These are phyloP conservation scores for Argentina anserina DNA, from an alignment of 306 rosid genomes.

Conservation along the genomic window DNA sequence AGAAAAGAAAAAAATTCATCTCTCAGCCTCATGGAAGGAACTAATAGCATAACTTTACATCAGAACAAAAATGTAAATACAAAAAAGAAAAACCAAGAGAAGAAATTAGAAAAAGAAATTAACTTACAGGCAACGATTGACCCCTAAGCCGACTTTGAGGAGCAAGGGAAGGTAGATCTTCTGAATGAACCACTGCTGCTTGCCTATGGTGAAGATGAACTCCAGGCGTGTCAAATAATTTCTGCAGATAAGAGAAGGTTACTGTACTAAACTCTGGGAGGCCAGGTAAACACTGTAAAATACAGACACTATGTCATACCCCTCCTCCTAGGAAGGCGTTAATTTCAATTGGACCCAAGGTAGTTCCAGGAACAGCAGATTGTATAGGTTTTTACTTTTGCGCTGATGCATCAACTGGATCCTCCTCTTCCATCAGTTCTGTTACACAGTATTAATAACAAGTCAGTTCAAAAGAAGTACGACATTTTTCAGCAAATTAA, in stretches of 20 bases:
- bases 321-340: constrained; percentile 93
- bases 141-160: constrained; percentile 92
- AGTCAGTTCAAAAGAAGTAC: constrained; percentile 24
- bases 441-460: constrained; percentile 16
- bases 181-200: constrained; percentile 79
- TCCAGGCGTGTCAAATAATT: constrained; percentile 89
- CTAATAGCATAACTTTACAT: not conserved
- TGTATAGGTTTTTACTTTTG: constrained; percentile 86
- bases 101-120: not conserved
- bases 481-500: constrained; percentile 2
- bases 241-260: constrained; percentile 41
- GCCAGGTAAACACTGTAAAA: too few species aligned
- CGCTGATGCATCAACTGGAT: constrained; percentile 94
- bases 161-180: constrained; percentile 86
- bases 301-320: constrained; percentile 36
- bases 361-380: constrained; percentile 99
- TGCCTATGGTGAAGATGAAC: constrained; percentile 97
- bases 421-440: constrained; percentile 69
- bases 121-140: constrained; percentile 62
- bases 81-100: not conserved
- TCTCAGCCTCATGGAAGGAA: constrained; percentile 19
- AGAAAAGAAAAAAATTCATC: constrained; percentile 10
- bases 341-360: constrained; percentile 89
- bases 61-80: not conserved
- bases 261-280: not conserved